phyloP scores from a whole-genome alignment of 768 basidiomycete species.

The Amanita jacksonii region DNA sequence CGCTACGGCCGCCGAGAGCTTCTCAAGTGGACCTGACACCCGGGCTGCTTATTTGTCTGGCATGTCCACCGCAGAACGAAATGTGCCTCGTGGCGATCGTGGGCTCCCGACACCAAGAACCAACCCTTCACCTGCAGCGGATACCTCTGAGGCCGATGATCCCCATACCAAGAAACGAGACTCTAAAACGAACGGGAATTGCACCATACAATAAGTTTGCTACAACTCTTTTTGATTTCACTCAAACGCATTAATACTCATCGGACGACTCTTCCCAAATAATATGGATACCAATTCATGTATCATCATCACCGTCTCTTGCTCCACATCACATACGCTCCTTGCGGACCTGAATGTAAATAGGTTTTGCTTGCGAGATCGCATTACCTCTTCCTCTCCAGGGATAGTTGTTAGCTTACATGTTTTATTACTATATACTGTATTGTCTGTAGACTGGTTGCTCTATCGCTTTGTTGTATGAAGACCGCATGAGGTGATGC shows the following conservation, averaged over 20 bases:
- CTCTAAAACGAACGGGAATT: slow-evolving; percentile 31
- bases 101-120: slow-evolving; percentile 20
- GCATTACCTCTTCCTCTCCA: too few relatives aligned
- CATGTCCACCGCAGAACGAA: slow-evolving; percentile 7
- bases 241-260: too few relatives aligned
- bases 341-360: background rate
- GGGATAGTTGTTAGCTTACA: too few relatives aligned
- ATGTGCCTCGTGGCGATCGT: background rate
- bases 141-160: slow-evolving; percentile 3
- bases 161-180: slow-evolving; percentile 32
- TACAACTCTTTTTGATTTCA: slow-evolving; percentile 7
- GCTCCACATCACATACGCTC: background rate
- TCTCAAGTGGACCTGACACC: slow-evolving; percentile 22
- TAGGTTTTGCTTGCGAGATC: background rate
- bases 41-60: slow-evolving; percentile 12
- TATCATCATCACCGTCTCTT: background rate
- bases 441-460: too few relatives aligned
- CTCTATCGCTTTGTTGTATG: too few relatives aligned
- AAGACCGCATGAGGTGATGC: too few relatives aligned
- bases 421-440: slow-evolving; percentile 8
- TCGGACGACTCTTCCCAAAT: background rate
- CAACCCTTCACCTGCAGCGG: slow-evolving; percentile 19
- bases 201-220: slow-evolving; percentile 35
- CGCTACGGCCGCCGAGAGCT: slow-evolving; percentile 38
- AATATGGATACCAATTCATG: background rate